phyloP scores from a whole-genome alignment of 139 green algal genomes.

The Cymbomonas tetramitiformis region DNA sequence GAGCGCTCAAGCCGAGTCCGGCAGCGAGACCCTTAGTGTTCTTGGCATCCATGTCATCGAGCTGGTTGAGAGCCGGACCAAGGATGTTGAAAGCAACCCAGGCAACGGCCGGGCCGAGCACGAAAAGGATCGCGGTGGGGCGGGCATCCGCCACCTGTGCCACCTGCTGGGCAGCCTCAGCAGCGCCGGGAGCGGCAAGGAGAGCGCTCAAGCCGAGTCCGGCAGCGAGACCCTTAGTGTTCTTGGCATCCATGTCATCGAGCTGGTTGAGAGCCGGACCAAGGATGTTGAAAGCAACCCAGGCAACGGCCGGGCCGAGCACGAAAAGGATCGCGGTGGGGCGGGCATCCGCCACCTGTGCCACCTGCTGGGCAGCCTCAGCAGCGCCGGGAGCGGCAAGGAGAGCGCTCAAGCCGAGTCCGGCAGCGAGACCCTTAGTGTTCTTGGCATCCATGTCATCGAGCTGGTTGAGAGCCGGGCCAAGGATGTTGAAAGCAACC shows the following conservation, averaged over 20 bases:
- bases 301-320: slow-evolving; percentile 37
- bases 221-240: slow-evolving; percentile 1
- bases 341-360: slow-evolving; percentile 29
- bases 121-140: slow-evolving; percentile 7
- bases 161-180: slow-evolving; percentile 36
- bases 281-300: slow-evolving; percentile 64
- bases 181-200: background rate
- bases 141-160: slow-evolving; percentile 30
- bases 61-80: slow-evolving; percentile 39
- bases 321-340: slow-evolving; percentile 8
- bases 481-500: slow-evolving; percentile 61
- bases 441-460: slow-evolving; percentile 33
- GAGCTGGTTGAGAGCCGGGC: slow-evolving; percentile 42
- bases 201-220: slow-evolving; percentile 7
- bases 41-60: slow-evolving; percentile 35
- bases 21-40: background rate
- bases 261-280: slow-evolving; percentile 43
- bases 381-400: background rate
- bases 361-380: slow-evolving; percentile 35
- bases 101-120: slow-evolving; percentile 30
- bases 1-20: slow-evolving; percentile 1
- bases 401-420: background rate
- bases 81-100: slow-evolving; percentile 65
- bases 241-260: slow-evolving; percentile 35
- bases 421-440: slow-evolving; percentile 6